Base-by-base conservation (phyloP, 169 alveolate species). In the Plasmodium gonderi region DNA sequence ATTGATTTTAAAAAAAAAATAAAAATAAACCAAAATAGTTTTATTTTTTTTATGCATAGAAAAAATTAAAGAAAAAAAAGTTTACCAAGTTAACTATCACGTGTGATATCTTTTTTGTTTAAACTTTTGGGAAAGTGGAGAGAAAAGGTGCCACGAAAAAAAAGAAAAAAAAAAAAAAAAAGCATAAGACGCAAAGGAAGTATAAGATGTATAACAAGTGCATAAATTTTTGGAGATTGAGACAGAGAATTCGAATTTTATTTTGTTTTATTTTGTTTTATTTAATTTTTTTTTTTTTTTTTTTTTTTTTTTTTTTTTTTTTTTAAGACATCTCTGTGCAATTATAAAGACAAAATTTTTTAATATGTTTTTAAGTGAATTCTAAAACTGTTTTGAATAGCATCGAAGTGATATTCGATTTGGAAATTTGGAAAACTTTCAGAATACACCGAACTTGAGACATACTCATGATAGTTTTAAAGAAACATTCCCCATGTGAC, bases 241-340 rank as follows among this genome's bases (percentile, higher is more conserved):
- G 72, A 60, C 72, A 20, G 72, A 36, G n/a, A 26, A 5, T 60
- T 60, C 72, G 36, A 60, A 60, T 60, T 14, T 51, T 60, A 23
- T 60, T 60, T 60, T 54, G n/a, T 60, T 60, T 60, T 60, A 23
- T 20, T 51, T 51, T n/a, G n/a, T n/a, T n/a, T n/a, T n/a, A n/a
- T n/a, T n/a, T n/a, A n/a, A n/a, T n/a, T n/a, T n/a, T n/a, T n/a
- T n/a, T n/a, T n/a, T n/a, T n/a, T n/a, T n/a, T n/a, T n/a, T n/a
- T 51, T 60, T 60, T 60, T 60, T 60, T 54, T 54, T 51, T 60
- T 60, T 60, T 60, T 60, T 54, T 54, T 60, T 60, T 60, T 60
- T 60, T 20, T 51, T 51, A 51, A 60, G 38, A 60, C 26, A 60
- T 4, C 38, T 60, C 72, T 36, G 40, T n/a, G 72, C 26, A 60